These are phyloP conservation scores for Boletus barrowsii DNA, from an alignment of 768 basidiomycete genomes.

Conservation along the genomic window DNA sequence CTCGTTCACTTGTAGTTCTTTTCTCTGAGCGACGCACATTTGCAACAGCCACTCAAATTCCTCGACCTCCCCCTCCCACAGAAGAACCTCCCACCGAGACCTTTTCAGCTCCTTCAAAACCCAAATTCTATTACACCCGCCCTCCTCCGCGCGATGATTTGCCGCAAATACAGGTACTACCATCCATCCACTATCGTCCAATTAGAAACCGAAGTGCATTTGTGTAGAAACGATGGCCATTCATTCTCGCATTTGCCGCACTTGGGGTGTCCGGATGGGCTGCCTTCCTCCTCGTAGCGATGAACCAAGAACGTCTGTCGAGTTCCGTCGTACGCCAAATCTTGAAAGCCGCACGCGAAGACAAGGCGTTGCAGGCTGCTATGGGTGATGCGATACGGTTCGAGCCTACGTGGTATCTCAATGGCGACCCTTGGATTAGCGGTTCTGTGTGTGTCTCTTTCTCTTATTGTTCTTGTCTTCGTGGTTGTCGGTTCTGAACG, in stretches of 20 bases:
- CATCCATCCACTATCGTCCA: neutral
- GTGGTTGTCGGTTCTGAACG: neutral
- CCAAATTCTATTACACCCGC: slow-evolving; percentile 43
- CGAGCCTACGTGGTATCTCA: slow-evolving; percentile 50
- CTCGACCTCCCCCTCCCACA: slow-evolving; percentile 26
- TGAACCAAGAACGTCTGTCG: slow-evolving; percentile 75
- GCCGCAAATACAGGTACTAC: slow-evolving; percentile 40
- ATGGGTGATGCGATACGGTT: slow-evolving; percentile 57
- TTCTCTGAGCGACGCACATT: slow-evolving; percentile 11
- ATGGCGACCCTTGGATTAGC: slow-evolving; percentile 68
- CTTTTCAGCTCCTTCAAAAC: slow-evolving; percentile 44
- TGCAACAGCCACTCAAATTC: slow-evolving; percentile 22
- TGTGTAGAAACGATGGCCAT: slow-evolving; percentile 51
- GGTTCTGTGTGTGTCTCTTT: slow-evolving; percentile 57
- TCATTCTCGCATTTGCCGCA: slow-evolving; percentile 45
- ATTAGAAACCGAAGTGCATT: neutral
- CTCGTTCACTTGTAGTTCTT: slow-evolving; percentile 7
- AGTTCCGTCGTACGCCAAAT: slow-evolving; percentile 72
- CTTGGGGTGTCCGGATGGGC: slow-evolving; percentile 64
- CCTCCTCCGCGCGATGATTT: slow-evolving; percentile 39
- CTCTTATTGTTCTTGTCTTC: neutral
- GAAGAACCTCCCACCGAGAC: slow-evolving; percentile 34
- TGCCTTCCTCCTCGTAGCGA: slow-evolving; percentile 63
- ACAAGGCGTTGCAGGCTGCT: slow-evolving; percentile 44
- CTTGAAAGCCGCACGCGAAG: slow-evolving; percentile 55